Conservation (phyloP, 108 stramenopile species). For the Aurantiochytrium sp. region DNA sequence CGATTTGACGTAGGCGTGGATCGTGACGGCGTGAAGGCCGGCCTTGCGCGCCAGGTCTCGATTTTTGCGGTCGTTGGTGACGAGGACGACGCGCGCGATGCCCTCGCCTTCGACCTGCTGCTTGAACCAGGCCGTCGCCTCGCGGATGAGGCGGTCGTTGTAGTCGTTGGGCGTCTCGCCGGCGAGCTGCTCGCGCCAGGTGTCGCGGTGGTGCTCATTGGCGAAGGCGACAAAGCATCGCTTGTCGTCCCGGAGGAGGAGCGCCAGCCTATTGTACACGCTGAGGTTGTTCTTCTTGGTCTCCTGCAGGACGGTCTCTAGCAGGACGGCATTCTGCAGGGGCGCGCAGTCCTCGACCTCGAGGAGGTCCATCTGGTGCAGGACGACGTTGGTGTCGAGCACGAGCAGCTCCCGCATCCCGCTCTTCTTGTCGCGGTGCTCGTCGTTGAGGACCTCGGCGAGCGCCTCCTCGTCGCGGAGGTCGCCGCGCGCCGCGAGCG, state of each 20-base stretch:
- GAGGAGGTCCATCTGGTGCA: constrained; percentile 62
- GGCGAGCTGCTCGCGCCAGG: background rate
- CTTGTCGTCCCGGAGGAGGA: constrained; percentile 47
- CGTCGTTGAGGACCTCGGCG: background rate
- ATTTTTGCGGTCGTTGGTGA: constrained; percentile 56
- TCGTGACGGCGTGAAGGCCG: constrained; percentile 43
- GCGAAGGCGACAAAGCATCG: constrained; percentile 55
- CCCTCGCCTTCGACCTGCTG: background rate
- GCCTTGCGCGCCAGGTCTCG: constrained; percentile 33
- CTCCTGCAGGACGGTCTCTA: constrained; percentile 43
- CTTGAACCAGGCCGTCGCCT: constrained; percentile 42
- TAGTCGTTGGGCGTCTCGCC: constrained; percentile 58
- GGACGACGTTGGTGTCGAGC: constrained; percentile 59
- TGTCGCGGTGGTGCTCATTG: constrained; percentile 52
- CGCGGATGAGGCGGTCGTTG: constrained; percentile 58
- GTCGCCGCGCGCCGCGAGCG: background rate
- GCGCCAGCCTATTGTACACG: constrained; percentile 46
- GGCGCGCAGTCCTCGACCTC: constrained; percentile 33
- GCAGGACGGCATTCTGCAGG: constrained; percentile 27
- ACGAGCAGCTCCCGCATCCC: constrained; percentile 34
- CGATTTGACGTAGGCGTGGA: constrained; percentile 41
- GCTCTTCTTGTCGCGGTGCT: background rate
- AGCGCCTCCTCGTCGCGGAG: background rate
- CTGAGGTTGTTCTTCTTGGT: constrained; percentile 13
- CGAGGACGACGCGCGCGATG: constrained; percentile 29